Evolutionary conservation across 176 grass and related monocot genomes (phyloP), one percentile per base, ranked within the genome.

Genomic region (Aegilops longissima): DNA sequence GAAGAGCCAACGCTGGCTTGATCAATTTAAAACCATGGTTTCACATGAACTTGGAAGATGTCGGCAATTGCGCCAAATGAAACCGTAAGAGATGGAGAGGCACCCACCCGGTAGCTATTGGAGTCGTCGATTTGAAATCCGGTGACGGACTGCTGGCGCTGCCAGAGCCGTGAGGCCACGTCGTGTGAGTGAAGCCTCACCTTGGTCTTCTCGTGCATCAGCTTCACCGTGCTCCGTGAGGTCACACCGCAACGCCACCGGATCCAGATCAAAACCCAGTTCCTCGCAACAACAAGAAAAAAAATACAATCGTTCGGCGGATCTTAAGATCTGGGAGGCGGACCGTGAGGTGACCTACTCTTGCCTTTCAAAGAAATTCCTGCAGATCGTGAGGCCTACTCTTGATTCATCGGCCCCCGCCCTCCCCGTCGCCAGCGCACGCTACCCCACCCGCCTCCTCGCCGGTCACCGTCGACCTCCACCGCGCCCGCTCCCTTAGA

Each of bases 201-300:
- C 89, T 95, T 95, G 18, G 94, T 91, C 87, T 79, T 93, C 35
- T 95, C 91, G 62, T 95, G 94, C 91, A 93, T 91, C 91, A 95
- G 79, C 85, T 95, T 95, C 36, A 95, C 30, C 42, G 92, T 87
- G 49, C 78, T 91, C 20, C 91, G 86, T 27, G 74, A 95, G 1
- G 94, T 89, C 49, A 95, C 82, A n/a, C 94, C 93, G 69, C 64
- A 62, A 35, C 12, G 56, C 38, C 79, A 31, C 5, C 81, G 85
- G 83, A 73, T 85, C 74, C 56, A 69, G 87, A 82, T 76, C 76
- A 49, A 20, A 81, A 44, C 38, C 29, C 76, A 56, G 5, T 24
- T 61, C 80, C 35, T 36, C n/a, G 21, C 20, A n/a, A n/a, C n/a
- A n/a, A n/a, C n/a, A n/a, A n/a, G n/a, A n/a, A n/a, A 21, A n/a